Evolutionary conservation across 2,329 filamentous ascomycete species (phyloP).

Genomic region (Ophiostoma tasmaniense): DNA sequence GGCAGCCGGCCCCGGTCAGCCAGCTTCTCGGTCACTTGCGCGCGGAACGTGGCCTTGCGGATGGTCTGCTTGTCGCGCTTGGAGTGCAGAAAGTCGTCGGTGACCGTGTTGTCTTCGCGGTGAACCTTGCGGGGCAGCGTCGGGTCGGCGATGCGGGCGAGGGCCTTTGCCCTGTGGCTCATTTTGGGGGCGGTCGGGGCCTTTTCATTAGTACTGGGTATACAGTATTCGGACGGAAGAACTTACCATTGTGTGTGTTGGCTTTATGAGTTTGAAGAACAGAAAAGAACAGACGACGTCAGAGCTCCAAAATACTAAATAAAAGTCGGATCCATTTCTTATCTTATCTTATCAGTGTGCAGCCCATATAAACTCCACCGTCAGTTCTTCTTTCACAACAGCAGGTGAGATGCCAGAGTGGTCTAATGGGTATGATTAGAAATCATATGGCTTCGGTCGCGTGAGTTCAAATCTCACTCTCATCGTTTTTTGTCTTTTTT

Average conservation of each 20-base stretch:
- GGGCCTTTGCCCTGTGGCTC: slow-evolving; percentile 39
- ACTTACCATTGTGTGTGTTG: not conserved
- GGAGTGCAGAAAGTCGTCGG: slow-evolving; percentile 55
- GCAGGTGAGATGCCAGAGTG: slow-evolving; percentile 19
- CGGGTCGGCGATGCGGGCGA: slow-evolving; percentile 43
- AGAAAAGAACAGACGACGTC: not conserved
- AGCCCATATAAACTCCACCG: not conserved
- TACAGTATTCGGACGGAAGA: too few relatives aligned
- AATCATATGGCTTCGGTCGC: slow-evolving; percentile 22
- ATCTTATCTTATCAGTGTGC: not conserved
- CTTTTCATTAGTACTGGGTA: not conserved
- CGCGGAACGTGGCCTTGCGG: slow-evolving; percentile 72
- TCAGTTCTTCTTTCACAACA: not conserved
- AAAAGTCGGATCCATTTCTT: not conserved
- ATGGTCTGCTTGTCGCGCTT: slow-evolving; percentile 80
- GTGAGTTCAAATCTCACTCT: slow-evolving; percentile 22
- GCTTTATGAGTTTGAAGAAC: not conserved
- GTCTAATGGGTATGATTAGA: slow-evolving; percentile 22
- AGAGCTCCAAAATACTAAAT: not conserved
- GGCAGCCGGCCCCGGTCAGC: slow-evolving; percentile 9
- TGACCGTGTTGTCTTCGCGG: slow-evolving; percentile 41
- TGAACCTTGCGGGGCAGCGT: slow-evolving; percentile 45
- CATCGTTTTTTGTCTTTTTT: slow-evolving; percentile 14
- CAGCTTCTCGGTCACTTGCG: slow-evolving; percentile 58
- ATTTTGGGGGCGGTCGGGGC: slow-evolving; percentile 17